Evolutionary conservation across 441 rosid genomes (phyloP), one percentile per base, ranked within the genome.

Genomic region (Aleurites moluccanus): DNA sequence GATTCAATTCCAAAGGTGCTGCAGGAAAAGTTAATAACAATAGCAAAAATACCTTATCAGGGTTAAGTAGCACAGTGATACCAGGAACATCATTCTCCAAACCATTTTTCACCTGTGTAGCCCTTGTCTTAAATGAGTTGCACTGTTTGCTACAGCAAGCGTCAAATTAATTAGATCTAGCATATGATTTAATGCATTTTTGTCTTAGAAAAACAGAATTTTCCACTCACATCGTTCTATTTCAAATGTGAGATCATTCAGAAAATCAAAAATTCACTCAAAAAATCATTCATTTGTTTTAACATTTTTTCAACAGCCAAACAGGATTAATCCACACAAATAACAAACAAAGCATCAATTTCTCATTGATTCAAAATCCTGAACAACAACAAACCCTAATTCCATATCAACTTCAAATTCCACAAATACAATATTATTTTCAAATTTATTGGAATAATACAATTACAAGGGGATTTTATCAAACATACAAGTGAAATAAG

Each of bases 101-200:
- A 75, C 89, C 91, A 72, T 77, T 78, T 83, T 84, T 90, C 82
- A 91, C 97, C 73, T 82, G 82, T 49, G 74, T 45, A 23, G 97
- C 98, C 79, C 91, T 89, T 27, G 85, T 88, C 91, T 89, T 92
- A 83, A 95, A 95, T 45, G 88, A 80, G 60, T 75, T 86, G 88
- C 97, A 91, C 72, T 91, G 96, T 81, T 85, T 92, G 88, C 93
- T 89, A 64, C 27, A 77, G 1, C 40, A 64, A 73, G 49, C 23
- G 69, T 73, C 72, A 60, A 53, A 66, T 8, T 2, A 50, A 25
- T 73, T 64, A 70, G 68, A 60, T 11, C 42, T 45, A 45, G 65
- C 40, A 67, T 27, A 72, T 35, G 1, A 7, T 10, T 28, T 25
- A 52, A 27, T 21, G 1, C 35, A 44, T 23, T 23, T 16, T 23